A percentile compares a stretch with the other conserved stretches of the same genome.
Evolutionary conservation across 2,329 filamentous ascomycete genomes (phyloP).

Genomic region (Aureobasidium sp.): DNA sequence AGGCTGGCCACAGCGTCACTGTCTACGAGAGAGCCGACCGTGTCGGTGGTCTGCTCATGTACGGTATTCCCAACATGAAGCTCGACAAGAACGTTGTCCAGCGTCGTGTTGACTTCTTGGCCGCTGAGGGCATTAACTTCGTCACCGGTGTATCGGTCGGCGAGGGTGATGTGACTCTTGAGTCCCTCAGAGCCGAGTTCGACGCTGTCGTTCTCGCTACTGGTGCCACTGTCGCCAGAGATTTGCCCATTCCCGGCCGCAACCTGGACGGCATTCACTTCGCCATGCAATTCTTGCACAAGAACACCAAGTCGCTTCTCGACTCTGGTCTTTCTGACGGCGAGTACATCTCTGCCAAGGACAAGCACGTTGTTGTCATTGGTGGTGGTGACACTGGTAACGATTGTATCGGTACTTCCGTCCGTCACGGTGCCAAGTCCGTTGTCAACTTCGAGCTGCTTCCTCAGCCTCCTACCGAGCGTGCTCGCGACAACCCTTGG

Average conservation of each 20-base stretch:
- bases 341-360: conserved; percentile 87
- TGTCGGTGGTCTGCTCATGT: conserved; percentile 88
- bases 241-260: conserved; percentile 82
- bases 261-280: conserved; percentile 87
- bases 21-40: conserved; percentile 91
- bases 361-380: conserved; percentile 92
- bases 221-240: conserved; percentile 85
- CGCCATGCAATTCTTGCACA: conserved; percentile 95
- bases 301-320: conserved; percentile 94
- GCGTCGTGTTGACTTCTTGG: conserved; percentile 92
- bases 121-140: conserved; percentile 76
- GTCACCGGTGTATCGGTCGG: conserved; percentile 71
- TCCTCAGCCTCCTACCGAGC: conserved; percentile 83
- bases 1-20: conserved; percentile 77
- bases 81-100: conserved; percentile 96
- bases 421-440: conserved; percentile 90
- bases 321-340: conserved; percentile 81
- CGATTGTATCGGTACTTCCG: conserved; percentile 93
- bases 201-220: conserved; percentile 87
- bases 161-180: conserved; percentile 58
- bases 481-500: conserved; percentile 93
- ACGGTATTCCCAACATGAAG: conserved; percentile 99
- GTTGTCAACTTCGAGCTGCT: conserved; percentile 95
- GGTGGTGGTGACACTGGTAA: conserved; percentile 97
- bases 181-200: conserved; percentile 62